Evolutionary conservation across 495 filamentous ascomycete genomes (phyloP), one percentile per base, ranked within the genome.

Genomic region (Aspergillus diversus): DNA sequence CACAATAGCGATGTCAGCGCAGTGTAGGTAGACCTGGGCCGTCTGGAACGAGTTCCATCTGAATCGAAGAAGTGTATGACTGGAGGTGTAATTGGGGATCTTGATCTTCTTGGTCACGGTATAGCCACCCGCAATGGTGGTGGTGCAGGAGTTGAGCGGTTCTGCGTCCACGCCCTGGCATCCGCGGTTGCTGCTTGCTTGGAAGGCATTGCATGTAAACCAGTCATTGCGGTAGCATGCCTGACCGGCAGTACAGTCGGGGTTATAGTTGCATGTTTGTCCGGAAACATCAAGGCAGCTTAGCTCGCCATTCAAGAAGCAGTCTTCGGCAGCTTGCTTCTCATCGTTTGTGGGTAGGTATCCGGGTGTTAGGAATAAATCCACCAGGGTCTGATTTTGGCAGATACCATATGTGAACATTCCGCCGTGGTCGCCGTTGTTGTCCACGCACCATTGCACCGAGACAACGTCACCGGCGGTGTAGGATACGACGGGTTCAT

Each of bases 1-100:
- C 31, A 15, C 21, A 3, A 62, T 62, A 5, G 42, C 33, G 15
- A 84, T 82, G 71, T 85, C 83, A 3, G 83, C 83, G 64, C 83
- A 86, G 15, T 71, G 73, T 7, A 86, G 74, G 69, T 86, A 86
- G 7, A 84, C 74, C 77, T 86, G 83, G 2, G 74, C 71, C 0
- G 83, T 86, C 72, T 86, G 83, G 66, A 76, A 84, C 0, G 81
- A 81, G 71, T 86, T 86, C 83, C 83, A 86, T 61, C 81, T 78
- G 68, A 83, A 82, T 0, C 75, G 76, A 5, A 86, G 74, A 55
- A 86, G 63, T 6, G 83, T 86, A 70, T 86, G 83, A n/a, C 74
- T 65, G 0, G 76, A 80, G 8, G 47, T 35, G 59, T 77, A 78
- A 47, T 76, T 68, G n/a, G 83, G 83, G 49, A 86, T 76, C 63